phyloP scores from a whole-genome alignment of 2,329 filamentous ascomycete species.

The Alternaria sp. region DNA sequence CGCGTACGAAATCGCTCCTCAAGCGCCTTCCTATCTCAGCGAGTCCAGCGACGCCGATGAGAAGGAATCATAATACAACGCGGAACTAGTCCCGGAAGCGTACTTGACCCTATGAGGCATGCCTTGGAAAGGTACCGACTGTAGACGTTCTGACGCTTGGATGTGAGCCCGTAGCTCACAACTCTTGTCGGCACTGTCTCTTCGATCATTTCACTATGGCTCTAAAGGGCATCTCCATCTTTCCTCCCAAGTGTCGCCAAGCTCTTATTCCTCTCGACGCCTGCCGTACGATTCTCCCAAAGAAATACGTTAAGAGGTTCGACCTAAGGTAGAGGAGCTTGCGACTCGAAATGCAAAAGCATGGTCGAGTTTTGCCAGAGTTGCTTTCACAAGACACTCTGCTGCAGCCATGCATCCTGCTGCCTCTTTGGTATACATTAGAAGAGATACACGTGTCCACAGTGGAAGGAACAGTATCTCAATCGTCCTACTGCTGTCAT shows the following conservation, averaged over 20 bases:
- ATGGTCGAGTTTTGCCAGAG: constrained; percentile 27
- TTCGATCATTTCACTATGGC: constrained; percentile 20
- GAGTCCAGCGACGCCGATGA: not conserved
- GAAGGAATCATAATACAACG: not conserved
- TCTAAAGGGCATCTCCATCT: constrained; percentile 26
- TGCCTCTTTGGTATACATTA: constrained; percentile 31
- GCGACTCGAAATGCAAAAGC: constrained; percentile 26
- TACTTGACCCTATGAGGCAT: not conserved
- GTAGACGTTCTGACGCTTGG: not conserved
- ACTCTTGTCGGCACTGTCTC: not conserved
- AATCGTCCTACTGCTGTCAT: constrained; percentile 3
- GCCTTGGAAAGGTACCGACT: not conserved
- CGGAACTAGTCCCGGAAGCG: not conserved
- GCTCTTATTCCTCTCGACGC: constrained; percentile 25
- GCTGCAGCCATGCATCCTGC: constrained; percentile 29
- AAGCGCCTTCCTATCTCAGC: not conserved
- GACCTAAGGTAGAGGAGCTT: constrained; percentile 31
- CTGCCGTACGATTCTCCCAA: constrained; percentile 19
- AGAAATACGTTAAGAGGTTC: constrained; percentile 20
- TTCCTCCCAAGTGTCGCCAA: constrained; percentile 37
- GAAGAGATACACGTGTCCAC: constrained; percentile 24
- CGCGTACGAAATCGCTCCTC: not conserved
- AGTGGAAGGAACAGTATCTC: constrained; percentile 22
- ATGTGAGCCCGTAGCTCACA: not conserved
- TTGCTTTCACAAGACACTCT: constrained; percentile 34